Conservation (phyloP, 2,329 filamentous ascomycete genomes). For the Davidsoniella virescens region DNA sequence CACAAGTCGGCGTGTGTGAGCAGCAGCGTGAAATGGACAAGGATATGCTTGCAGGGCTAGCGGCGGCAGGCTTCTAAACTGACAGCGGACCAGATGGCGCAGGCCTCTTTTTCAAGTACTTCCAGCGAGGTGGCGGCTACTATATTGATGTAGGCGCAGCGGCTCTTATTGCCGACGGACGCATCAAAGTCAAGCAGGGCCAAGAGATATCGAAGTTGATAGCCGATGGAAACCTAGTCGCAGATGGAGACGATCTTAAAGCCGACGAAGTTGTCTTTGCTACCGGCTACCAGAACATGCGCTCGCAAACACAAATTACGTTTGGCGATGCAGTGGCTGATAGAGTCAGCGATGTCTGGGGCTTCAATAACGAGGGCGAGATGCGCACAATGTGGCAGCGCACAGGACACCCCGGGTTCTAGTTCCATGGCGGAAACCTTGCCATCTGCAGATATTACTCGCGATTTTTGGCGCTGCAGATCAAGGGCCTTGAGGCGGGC, state of each 20-base stretch:
- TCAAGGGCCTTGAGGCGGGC: constrained; percentile 28
- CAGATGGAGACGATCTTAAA: constrained; percentile 38
- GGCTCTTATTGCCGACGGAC: constrained; percentile 44
- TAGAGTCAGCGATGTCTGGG: constrained; percentile 43
- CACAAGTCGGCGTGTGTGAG: constrained; percentile 30
- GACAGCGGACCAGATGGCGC: constrained; percentile 40
- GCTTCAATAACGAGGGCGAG: constrained; percentile 41
- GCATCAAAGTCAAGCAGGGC: constrained; percentile 45
- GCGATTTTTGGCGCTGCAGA: constrained; percentile 34
- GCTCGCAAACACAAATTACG: constrained; percentile 41
- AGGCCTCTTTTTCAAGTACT: constrained; percentile 45
- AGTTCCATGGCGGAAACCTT: constrained; percentile 50
- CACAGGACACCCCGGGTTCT: constrained; percentile 47
- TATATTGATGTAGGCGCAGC: constrained; percentile 54
- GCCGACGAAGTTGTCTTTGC: constrained; percentile 49
- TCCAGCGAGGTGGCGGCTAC: constrained; percentile 50
- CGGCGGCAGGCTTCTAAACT: constrained; percentile 41
- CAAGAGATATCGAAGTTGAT: constrained; percentile 37
- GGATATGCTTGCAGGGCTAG: constrained; percentile 27
- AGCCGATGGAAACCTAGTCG: constrained; percentile 28
- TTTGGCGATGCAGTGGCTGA: constrained; percentile 46
- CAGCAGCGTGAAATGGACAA: constrained; percentile 23
- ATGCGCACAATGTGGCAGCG: constrained; percentile 40
- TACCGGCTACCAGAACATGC: constrained; percentile 54
- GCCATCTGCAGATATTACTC: constrained; percentile 47